A percentile compares a stretch with the other conserved stretches of the same genome.
Evolutionary conservation across 2,329 filamentous ascomycete genomes (phyloP).

Genomic region (Ophiosphaerella korrae): DNA sequence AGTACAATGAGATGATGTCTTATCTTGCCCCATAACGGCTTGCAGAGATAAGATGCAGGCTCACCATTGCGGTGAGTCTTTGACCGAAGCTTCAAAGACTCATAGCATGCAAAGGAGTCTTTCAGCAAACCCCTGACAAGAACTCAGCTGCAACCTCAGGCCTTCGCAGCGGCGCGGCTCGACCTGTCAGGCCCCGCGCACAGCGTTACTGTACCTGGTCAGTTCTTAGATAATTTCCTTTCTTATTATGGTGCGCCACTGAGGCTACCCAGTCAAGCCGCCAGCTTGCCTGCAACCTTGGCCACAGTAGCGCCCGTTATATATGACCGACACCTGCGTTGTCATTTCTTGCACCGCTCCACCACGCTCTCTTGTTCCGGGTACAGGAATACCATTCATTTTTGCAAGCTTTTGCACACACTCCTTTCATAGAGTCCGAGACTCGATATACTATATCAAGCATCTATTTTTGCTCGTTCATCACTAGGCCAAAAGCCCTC

Average conservation of each 20-base stretch:
- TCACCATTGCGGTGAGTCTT: neutral
- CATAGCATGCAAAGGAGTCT: conserved; percentile 7
- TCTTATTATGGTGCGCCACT: conserved; percentile 13
- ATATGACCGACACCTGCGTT: conserved; percentile 24
- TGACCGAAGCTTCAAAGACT: conserved; percentile 4
- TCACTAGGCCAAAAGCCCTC: conserved; percentile 1
- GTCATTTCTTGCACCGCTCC: conserved; percentile 17
- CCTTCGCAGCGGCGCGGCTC: conserved; percentile 28
- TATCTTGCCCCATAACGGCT: conserved; percentile 7
- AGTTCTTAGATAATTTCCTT: conserved; percentile 20
- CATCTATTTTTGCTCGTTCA: neutral
- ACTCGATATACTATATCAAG: conserved; percentile 29
- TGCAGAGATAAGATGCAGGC: neutral
- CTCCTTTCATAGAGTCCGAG: conserved; percentile 42
- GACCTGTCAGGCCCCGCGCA: conserved; percentile 21
- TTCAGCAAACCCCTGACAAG: conserved; percentile 28
- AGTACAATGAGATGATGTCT: conserved; percentile 1
- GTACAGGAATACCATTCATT: conserved; percentile 46
- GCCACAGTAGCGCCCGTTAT: conserved; percentile 16
- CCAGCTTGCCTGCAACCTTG: conserved; percentile 23
- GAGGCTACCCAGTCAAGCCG: conserved; percentile 12
- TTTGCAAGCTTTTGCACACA: conserved; percentile 20
- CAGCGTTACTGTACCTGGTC: conserved; percentile 17
- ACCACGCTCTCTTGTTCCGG: conserved; percentile 24
- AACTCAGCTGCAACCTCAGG: conserved; percentile 12